Evolutionary conservation across 495 filamentous ascomycete genomes (phyloP).

Genomic region (Penicillium daleae): DNA sequence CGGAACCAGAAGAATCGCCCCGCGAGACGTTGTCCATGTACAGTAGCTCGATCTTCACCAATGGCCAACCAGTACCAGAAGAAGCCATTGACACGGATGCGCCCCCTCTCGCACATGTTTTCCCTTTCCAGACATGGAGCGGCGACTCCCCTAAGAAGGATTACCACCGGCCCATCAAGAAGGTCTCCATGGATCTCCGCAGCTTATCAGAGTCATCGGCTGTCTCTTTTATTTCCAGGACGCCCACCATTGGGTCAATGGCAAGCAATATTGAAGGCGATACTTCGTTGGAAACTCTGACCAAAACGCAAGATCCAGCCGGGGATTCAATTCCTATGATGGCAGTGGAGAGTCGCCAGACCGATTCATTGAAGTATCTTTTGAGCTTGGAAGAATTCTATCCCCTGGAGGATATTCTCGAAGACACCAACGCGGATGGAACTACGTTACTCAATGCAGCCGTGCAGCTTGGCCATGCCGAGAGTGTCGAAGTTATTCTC

Average conservation of each 20-base stretch:
- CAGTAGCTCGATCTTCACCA: conserved; percentile 24
- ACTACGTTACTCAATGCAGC: conserved; percentile 91
- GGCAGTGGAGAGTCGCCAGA: conserved; percentile 79
- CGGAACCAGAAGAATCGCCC: conserved; percentile 40
- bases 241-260: conserved; percentile 74
- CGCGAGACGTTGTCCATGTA: conserved; percentile 30
- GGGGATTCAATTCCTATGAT: conserved; percentile 96
- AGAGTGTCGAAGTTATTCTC: conserved; percentile 75
- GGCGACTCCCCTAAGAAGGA: conserved; percentile 51
- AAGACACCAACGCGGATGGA: conserved; percentile 84
- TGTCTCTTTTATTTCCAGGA: conserved; percentile 74
- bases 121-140: conserved; percentile 74
- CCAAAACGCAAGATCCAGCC: conserved; percentile 76
- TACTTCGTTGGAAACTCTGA: conserved; percentile 77
- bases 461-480: conserved; percentile 81
- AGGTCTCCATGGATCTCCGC: conserved; percentile 83
- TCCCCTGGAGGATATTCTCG: conserved; percentile 66
- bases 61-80: conserved; percentile 29
- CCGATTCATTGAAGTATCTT: conserved; percentile 74
- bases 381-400: conserved; percentile 76
- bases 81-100: conserved; percentile 49
- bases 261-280: conserved; percentile 79
- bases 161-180: conserved; percentile 58
- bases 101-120: conserved; percentile 81
- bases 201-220: conserved; percentile 87